Evolutionary conservation across 108 stramenopile species (phyloP).

Genomic region (Skeletonema grethae): DNA sequence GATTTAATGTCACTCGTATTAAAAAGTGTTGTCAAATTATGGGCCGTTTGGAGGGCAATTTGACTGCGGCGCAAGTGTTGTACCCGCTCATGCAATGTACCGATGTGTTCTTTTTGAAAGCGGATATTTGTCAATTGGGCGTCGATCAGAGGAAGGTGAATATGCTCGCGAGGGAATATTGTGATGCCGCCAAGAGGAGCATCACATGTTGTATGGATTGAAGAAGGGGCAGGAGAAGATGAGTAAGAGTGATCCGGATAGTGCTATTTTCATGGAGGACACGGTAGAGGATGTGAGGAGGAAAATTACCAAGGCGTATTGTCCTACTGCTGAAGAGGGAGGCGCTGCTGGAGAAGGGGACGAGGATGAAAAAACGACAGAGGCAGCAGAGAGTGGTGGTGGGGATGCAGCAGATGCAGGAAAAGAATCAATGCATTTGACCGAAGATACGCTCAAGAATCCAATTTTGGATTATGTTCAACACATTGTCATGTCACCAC

Average conservation of each 20-base stretch:
- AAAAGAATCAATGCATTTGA: conserved; percentile 87
- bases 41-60: conserved; percentile 94
- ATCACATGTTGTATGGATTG: conserved; percentile 95
- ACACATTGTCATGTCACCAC: conserved; percentile 92
- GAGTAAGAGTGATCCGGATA: conserved; percentile 99
- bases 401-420: conserved; percentile 62
- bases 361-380: neutral
- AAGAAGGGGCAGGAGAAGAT: conserved; percentile 99
- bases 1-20: conserved; percentile 93
- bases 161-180: conserved; percentile 99
- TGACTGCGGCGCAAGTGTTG: conserved; percentile 96
- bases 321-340: conserved; percentile 66
- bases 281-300: conserved; percentile 89
- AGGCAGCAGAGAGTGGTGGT: too few species aligned
- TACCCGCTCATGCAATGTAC: conserved; percentile 99
- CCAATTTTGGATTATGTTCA: conserved; percentile 71
- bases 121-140: conserved; percentile 99
- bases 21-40: conserved; percentile 99
- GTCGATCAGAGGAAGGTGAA: conserved; percentile 99
- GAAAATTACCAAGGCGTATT: conserved; percentile 91
- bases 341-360: conserved; percentile 25
- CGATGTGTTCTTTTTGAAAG: conserved; percentile 99
- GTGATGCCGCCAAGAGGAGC: conserved; percentile 92
- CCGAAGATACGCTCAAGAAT: conserved; percentile 86
- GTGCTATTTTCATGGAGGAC: conserved; percentile 99